A percentile compares a stretch with the other conserved stretches of the same genome.
phyloP scores from a whole-genome alignment of 257 asterid species.

The Jasminum sambac region DNA sequence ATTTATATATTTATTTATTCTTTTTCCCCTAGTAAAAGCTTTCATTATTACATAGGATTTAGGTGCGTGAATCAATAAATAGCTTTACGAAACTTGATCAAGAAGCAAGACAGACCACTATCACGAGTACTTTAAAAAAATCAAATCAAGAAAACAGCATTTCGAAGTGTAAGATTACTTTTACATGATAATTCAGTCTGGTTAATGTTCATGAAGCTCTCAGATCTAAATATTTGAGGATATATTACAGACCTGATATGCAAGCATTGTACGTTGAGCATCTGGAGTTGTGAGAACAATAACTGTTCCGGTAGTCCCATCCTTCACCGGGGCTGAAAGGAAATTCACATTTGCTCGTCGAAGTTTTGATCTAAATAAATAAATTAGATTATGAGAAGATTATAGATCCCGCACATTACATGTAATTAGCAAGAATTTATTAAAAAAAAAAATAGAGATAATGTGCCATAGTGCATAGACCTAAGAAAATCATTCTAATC shows the following conservation, averaged over 20 bases:
- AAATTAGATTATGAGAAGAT: conserved; percentile 5
- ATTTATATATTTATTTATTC: too few species aligned
- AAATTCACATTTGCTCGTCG: conserved; percentile 88
- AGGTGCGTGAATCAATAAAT: background rate
- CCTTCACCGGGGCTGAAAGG: conserved; percentile 78
- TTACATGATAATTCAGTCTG: background rate
- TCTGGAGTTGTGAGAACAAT: conserved; percentile 94
- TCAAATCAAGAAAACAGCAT: background rate
- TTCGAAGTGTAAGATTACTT: background rate
- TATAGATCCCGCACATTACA: conserved; percentile 14
- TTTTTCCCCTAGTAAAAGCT: background rate
- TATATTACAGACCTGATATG: conserved; percentile 67
- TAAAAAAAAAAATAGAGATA: background rate
- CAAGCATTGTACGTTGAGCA: conserved; percentile 98
- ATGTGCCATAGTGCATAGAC: conserved; percentile 1
- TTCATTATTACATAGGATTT: background rate
- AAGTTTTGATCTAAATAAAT: conserved; percentile 69
- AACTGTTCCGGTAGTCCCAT: conserved; percentile 95
- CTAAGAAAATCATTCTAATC: background rate
- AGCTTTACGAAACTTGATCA: background rate
- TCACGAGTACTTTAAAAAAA: background rate
- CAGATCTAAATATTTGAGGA: background rate
- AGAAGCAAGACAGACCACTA: background rate
- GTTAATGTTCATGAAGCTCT: conserved; percentile 8
- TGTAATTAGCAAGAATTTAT: conserved; percentile 6